These are phyloP conservation scores for Saccharum spontaneum DNA, from an alignment of 176 grass and related monocot genomes.

Conservation along the genomic window DNA sequence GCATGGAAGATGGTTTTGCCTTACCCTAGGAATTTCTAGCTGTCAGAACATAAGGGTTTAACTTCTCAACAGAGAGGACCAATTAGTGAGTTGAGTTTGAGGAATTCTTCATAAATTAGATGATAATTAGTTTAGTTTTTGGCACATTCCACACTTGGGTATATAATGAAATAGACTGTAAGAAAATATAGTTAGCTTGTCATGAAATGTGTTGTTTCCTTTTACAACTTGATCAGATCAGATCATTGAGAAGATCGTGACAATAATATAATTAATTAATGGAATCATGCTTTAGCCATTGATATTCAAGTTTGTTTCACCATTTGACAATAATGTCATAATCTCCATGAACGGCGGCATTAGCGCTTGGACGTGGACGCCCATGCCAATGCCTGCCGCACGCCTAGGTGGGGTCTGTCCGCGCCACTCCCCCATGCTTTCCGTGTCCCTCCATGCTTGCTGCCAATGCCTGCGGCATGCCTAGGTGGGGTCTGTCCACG, in stretches of 20 bases:
- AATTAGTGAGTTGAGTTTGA: background rate
- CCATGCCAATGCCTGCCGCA: too few relatives aligned
- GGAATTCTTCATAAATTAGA: background rate
- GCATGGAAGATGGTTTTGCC: constrained; percentile 65
- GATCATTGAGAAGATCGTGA: background rate
- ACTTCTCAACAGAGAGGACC: background rate
- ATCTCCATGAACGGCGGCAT: too few relatives aligned
- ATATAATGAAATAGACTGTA: background rate
- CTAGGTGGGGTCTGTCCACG: too few relatives aligned
- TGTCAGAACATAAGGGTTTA: background rate
- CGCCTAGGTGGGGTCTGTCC: too few relatives aligned
- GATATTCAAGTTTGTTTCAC: background rate
- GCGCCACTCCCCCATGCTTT: too few relatives aligned
- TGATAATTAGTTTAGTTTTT: background rate
- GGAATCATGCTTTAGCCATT: background rate
- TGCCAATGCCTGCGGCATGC: too few relatives aligned
- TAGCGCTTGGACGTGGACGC: too few relatives aligned
- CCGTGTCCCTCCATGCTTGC: too few relatives aligned
- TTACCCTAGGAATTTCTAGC: constrained; percentile 46
- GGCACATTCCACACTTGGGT: background rate
- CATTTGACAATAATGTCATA: background rate
- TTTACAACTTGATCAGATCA: background rate
- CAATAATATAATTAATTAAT: background rate
- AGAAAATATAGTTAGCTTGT: background rate
- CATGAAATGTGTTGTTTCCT: background rate